These are phyloP conservation scores for Colletotrichum camelliae DNA, from an alignment of 2,329 filamentous ascomycete genomes.

Conservation along the genomic window DNA sequence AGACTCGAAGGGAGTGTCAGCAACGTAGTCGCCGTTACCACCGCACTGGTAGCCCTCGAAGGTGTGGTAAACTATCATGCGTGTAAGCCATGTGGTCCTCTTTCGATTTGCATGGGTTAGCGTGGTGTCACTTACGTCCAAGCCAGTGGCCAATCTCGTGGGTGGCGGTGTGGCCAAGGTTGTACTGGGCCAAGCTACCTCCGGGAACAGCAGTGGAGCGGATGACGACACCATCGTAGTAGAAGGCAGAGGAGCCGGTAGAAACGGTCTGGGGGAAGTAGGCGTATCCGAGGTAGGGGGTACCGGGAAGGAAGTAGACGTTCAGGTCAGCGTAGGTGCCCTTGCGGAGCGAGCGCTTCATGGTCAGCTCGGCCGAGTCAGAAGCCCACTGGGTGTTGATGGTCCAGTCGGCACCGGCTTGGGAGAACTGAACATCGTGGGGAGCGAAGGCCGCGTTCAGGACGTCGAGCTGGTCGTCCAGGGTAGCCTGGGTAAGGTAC, in stretches of 20 bases:
- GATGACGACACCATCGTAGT: conserved; percentile 45
- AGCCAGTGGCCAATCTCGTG: conserved; percentile 57
- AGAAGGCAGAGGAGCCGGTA: conserved; percentile 35
- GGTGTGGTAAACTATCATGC: conserved; percentile 45
- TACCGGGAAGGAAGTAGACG: conserved; percentile 50
- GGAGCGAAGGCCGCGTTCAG: conserved; percentile 50
- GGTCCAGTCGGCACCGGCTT: conserved; percentile 48
- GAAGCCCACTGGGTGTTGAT: conserved; percentile 52
- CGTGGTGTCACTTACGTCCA: conserved; percentile 30
- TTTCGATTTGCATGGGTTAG: background rate
- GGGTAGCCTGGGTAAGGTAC: conserved; percentile 35
- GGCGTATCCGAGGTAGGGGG: conserved; percentile 47
- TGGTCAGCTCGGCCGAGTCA: conserved; percentile 43
- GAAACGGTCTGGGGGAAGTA: conserved; percentile 43
- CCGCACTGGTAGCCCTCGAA: conserved; percentile 46
- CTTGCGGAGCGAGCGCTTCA: conserved; percentile 51
- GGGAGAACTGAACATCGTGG: conserved; percentile 49
- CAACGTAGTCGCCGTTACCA: conserved; percentile 41
- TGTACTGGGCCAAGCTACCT: conserved; percentile 37
- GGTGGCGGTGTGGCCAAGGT: conserved; percentile 36
- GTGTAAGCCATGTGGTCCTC: background rate
- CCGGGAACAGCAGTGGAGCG: conserved; percentile 40
- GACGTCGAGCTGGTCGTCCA: conserved; percentile 45
- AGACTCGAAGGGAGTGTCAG: conserved; percentile 45
- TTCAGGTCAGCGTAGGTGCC: conserved; percentile 48